Percentiles rank a stretch among this genome's conserved stretches.
phyloP scores from a whole-genome alignment of 2,329 filamentous ascomycete species.

The Coniochaeta hoffmannii region DNA sequence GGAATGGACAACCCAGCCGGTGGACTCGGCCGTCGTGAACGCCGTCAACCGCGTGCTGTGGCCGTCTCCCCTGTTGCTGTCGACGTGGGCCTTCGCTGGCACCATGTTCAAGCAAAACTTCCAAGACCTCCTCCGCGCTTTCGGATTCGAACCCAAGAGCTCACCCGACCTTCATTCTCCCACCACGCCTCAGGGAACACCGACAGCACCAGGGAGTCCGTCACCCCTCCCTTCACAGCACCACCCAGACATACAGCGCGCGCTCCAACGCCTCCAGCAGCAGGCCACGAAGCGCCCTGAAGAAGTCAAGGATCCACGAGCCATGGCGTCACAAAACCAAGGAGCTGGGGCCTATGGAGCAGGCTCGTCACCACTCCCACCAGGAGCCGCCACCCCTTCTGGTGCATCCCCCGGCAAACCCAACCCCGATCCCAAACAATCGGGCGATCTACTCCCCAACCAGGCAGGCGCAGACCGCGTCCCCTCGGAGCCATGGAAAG shows the following conservation, averaged over 20 bases:
- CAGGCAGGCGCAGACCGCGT: conserved; percentile 13
- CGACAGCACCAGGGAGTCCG: conserved; percentile 18
- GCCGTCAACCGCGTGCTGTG: conserved; percentile 42
- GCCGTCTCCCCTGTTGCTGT: conserved; percentile 43
- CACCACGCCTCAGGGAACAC: conserved; percentile 8
- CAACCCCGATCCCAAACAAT: not conserved
- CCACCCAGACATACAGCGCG: conserved; percentile 23
- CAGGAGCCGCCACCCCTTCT: not conserved
- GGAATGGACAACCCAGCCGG: conserved; percentile 36
- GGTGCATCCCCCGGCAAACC: not conserved
- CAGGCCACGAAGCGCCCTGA: conserved; percentile 13
- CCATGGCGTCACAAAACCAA: conserved; percentile 9
- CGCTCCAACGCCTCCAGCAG: conserved; percentile 18
- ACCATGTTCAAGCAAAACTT: conserved; percentile 38
- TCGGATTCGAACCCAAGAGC: conserved; percentile 34
- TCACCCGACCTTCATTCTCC: conserved; percentile 6
- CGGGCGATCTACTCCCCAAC: conserved; percentile 11
- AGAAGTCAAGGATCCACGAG: conserved; percentile 12
- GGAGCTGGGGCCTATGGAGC: conserved; percentile 7
- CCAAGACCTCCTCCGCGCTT: conserved; percentile 31
- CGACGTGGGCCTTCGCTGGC: conserved; percentile 44
- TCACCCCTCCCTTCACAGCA: conserved; percentile 14
- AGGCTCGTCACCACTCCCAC: not conserved
- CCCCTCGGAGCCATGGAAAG: conserved; percentile 26
- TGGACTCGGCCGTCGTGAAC: conserved; percentile 39